Evolutionary conservation across 768 basidiomycete genomes (phyloP).

Genomic region (Termitomyces sp.): DNA sequence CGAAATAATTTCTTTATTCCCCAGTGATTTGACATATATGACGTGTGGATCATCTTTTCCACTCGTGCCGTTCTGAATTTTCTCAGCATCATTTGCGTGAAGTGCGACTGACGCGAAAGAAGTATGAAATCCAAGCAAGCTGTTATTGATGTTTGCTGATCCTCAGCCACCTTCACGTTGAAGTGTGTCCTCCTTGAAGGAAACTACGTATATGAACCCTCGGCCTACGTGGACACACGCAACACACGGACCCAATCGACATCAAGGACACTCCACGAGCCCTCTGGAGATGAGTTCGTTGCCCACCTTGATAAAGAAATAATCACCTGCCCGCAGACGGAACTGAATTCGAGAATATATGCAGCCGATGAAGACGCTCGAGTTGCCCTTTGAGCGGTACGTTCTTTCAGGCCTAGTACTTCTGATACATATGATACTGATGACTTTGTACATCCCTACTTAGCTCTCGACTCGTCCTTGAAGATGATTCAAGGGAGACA

Average conservation of each 20-base stretch:
- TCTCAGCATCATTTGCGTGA: background rate
- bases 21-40: conserved; percentile 4
- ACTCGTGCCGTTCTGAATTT: background rate
- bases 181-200: too few relatives aligned
- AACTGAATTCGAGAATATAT: background rate
- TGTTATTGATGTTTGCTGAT: too few relatives aligned
- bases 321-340: conserved; percentile 42
- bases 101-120: background rate
- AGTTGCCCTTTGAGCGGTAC: too few relatives aligned
- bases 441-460: too few relatives aligned
- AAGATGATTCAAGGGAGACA: too few relatives aligned
- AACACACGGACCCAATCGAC: background rate
- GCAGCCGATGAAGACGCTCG: too few relatives aligned
- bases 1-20: conserved; percentile 8
- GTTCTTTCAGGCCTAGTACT: too few relatives aligned
- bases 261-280: conserved; percentile 33
- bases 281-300: conserved; percentile 48
- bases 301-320: conserved; percentile 56
- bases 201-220: background rate
- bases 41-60: background rate
- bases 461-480: too few relatives aligned
- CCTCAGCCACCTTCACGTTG: too few relatives aligned
- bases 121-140: background rate
- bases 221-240: too few relatives aligned
- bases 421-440: too few relatives aligned